Conservation (phyloP, 352 stramenopile species). For the Pythium utonaiense region DNA sequence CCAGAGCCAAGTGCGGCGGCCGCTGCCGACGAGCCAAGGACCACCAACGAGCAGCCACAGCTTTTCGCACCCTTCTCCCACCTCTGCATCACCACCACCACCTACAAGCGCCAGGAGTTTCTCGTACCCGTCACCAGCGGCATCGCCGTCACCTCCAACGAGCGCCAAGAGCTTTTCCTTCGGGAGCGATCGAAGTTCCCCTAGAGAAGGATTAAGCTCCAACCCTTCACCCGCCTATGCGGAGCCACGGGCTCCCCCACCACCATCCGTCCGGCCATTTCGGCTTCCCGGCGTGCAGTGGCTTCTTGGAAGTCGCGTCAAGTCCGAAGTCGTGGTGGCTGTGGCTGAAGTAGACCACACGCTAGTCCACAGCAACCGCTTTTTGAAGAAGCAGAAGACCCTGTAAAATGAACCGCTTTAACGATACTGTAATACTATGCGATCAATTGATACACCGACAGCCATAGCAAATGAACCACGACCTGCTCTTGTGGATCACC, state of each 20-base stretch:
- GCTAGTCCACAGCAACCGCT: slow-evolving; percentile 2
- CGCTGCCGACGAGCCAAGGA: neutral
- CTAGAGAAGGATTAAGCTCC: neutral
- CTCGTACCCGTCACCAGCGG: neutral
- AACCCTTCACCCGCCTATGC: neutral
- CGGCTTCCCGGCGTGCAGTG: slow-evolving; percentile 13
- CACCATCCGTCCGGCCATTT: neutral
- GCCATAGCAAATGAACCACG: too few relatives aligned
- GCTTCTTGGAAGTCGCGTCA: slow-evolving; percentile 7
- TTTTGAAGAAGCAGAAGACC: slow-evolving; percentile 29
- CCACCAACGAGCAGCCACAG: neutral
- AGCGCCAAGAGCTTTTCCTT: neutral
- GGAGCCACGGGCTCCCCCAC: neutral
- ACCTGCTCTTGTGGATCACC: too few relatives aligned
- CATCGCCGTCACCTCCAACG: neutral
- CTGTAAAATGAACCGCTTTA: slow-evolving; percentile 18
- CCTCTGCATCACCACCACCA: neutral
- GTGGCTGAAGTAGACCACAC: neutral
- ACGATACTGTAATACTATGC: neutral
- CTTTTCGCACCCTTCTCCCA: neutral
- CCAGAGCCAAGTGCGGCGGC: slow-evolving; percentile 14
- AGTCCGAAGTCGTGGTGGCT: neutral
- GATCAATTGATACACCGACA: too few relatives aligned
- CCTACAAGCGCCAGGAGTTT: neutral
- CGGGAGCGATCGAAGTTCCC: neutral